A percentile compares a stretch with the other conserved stretches of the same genome.
phyloP scores from a whole-genome alignment of 2,329 filamentous ascomycete genomes.

The Monosporascus sp. region DNA sequence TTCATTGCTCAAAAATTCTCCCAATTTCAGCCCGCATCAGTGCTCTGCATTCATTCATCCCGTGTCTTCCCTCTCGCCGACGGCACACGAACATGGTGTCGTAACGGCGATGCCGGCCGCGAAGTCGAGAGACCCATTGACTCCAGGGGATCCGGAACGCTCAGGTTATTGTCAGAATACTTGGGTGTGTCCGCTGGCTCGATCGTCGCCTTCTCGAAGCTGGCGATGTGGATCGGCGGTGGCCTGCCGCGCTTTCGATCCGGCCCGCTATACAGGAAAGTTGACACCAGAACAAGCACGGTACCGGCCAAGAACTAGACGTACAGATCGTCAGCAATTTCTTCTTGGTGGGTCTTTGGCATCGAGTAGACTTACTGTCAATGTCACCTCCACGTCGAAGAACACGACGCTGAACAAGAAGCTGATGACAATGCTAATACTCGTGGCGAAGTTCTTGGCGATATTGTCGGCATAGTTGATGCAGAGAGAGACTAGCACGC shows the following conservation, averaged over 20 bases:
- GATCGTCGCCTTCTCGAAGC: conserved; percentile 69
- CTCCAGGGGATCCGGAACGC: conserved; percentile 25
- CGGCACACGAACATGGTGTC: conserved; percentile 21
- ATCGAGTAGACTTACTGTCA: conserved; percentile 53
- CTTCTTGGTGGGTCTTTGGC: background rate
- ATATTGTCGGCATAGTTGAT: conserved; percentile 85
- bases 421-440: conserved; percentile 84
- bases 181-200: conserved; percentile 34
- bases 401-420: conserved; percentile 80
- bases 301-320: conserved; percentile 77
- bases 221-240: conserved; percentile 62
- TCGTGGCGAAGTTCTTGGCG: conserved; percentile 89
- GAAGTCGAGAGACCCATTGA: conserved; percentile 27
- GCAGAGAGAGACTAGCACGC: conserved; percentile 75
- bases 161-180: conserved; percentile 20
- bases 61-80: conserved; percentile 23
- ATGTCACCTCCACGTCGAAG: conserved; percentile 72
- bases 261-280: conserved; percentile 75
- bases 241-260: conserved; percentile 57
- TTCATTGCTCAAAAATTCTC: background rate
- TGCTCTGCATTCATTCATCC: conserved; percentile 18
- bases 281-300: conserved; percentile 69
- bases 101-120: conserved; percentile 25
- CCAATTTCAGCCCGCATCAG: background rate
- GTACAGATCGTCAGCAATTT: conserved; percentile 7